A percentile compares a stretch with the other conserved stretches of the same genome.
phyloP scores from a whole-genome alignment of 176 grass and related monocot species.

The Musa acuminata region DNA sequence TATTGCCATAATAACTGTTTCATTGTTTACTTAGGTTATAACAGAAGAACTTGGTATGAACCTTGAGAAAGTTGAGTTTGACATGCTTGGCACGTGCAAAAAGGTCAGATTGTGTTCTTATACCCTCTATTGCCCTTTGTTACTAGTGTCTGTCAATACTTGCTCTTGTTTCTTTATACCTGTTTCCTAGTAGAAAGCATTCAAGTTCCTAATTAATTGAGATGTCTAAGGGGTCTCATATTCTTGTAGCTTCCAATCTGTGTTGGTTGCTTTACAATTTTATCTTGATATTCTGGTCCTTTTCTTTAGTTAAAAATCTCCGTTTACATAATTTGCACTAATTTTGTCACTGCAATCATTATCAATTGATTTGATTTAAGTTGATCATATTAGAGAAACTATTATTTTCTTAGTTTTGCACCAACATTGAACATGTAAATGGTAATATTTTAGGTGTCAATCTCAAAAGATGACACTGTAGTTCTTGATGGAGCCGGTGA shows the following conservation, averaged over 20 bases:
- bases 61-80: conserved; percentile 39
- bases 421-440: not conserved
- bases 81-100: conserved; percentile 38
- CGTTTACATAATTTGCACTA: no score
- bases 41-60: conserved; percentile 58
- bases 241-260: no score
- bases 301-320: no score
- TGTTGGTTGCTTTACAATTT: no score
- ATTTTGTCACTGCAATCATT: no score
- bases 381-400: not conserved
- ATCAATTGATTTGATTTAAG: not conserved
- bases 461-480: conserved; percentile 53
- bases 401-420: not conserved
- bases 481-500: conserved; percentile 56
- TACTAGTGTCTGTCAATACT: not conserved
- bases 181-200: no score
- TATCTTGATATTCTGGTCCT: no score
- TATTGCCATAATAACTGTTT: not conserved
- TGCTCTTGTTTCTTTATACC: no score
- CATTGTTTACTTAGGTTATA: conserved; percentile 20
- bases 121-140: not conserved
- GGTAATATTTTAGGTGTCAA: conserved; percentile 35
- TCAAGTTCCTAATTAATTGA: no score
- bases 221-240: no score
- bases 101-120: not conserved